Evolutionary conservation across 805 yeast species (phyloP).

Genomic region (Metschnikowia reukaufii): DNA sequence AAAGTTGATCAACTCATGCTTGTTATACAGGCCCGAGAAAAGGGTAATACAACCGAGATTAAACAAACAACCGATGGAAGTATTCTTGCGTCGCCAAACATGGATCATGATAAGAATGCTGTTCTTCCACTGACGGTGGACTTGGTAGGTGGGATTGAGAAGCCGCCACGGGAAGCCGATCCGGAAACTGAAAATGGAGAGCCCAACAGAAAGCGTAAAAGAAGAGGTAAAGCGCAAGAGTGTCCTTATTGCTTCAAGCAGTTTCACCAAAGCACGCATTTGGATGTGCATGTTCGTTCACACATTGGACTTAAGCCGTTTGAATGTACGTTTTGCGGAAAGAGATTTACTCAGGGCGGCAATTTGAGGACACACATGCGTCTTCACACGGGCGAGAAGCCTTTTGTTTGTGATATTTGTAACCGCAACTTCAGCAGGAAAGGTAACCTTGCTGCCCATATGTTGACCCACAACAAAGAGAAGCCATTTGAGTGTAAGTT

Average conservation of each 20-base stretch:
- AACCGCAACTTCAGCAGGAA: constrained; percentile 78
- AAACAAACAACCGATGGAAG: constrained; percentile 70
- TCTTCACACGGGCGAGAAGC: constrained; percentile 90
- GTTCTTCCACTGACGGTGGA: constrained; percentile 57
- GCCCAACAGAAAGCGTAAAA: constrained; percentile 21
- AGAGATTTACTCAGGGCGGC: constrained; percentile 87
- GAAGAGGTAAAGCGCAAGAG: constrained; percentile 54
- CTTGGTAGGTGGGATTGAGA: constrained; percentile 78
- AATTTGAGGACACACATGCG: constrained; percentile 82
- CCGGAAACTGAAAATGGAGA: constrained; percentile 22
- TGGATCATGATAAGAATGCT: constrained; percentile 28
- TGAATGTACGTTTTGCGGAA: constrained; percentile 74
- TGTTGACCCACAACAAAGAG: constrained; percentile 73
- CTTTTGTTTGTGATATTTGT: constrained; percentile 78
- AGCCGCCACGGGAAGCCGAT: constrained; percentile 36
- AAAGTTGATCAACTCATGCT: constrained; percentile 90
- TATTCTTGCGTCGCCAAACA: constrained; percentile 46
- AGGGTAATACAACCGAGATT: constrained; percentile 66
- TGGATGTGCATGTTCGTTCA: constrained; percentile 84
- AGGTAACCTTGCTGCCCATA: constrained; percentile 89
- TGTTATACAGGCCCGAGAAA: constrained; percentile 83
- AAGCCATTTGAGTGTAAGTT: constrained; percentile 79
- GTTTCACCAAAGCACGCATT: constrained; percentile 87
- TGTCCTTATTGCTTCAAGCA: constrained; percentile 77
- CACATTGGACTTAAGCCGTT: constrained; percentile 88